Base-by-base conservation (phyloP, 768 basidiomycete species). In the Suillus subaureus region DNA sequence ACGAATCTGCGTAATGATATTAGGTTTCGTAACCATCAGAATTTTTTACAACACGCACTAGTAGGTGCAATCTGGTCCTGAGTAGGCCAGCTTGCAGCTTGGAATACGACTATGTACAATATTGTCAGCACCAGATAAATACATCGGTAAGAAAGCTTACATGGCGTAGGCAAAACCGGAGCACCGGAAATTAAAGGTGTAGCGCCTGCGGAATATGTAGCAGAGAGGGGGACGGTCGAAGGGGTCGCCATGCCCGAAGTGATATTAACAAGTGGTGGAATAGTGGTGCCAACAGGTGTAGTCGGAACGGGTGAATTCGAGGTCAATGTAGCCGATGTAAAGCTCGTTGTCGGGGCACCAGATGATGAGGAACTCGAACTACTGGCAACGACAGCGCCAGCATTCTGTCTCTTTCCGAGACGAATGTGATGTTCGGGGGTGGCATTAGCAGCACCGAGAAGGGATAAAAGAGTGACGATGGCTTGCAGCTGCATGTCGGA, bases 121-220 rank as follows among this genome's bases (percentile, higher is more conserved):
- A 58, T n/a, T 42, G 28, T 39, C 66, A 71, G 66, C 40, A 4
- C 5, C 26, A 55, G 2, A 8, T 33, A 54, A 16, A 21, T 0
- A 1, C 12, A 12, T 31, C 13, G 35, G 0, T 2, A 13, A 6
- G 51, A 8, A 40, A 67, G 60, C 8, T 2, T 77, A 91, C 91
- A 87, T n/a, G 82, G 74, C 0, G 84, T 79, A 0, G 94, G 94
- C 12, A 95, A 78, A 3, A 77, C 66, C 2, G 91, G 90, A 1
- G 86, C 94, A 65, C 90, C 89, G 39, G 85, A 70, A 49, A 90
- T 79, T 1, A 90, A 86, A 3, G 89, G 84, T 0, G 81, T 80
- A 35, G 88, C 85, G 2, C 92, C 92, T 49, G 87, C 75, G 0
- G 84, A 42, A 69, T 79, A 90, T 0, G 88, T 87, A 3, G 84